phyloP scores from a whole-genome alignment of 768 basidiomycete species.

The Termitomyces heimii region DNA sequence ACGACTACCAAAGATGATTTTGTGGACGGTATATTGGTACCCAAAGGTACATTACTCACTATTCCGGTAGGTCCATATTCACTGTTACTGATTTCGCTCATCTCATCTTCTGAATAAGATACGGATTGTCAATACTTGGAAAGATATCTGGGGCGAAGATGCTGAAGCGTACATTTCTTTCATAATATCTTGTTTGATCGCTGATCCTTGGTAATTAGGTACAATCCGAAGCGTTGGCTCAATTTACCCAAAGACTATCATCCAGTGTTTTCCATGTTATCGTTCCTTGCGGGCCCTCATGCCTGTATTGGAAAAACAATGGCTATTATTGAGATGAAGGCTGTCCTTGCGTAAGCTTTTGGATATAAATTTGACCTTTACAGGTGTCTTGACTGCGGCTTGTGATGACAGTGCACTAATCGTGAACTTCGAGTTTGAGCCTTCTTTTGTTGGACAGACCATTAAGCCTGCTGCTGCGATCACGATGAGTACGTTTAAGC shows the following conservation, averaged over 20 bases:
- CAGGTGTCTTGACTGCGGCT: slow-evolving; percentile 16
- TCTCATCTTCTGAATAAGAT: slow-evolving; percentile 24
- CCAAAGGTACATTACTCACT: slow-evolving; percentile 38
- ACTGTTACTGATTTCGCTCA: not conserved
- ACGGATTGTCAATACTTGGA: slow-evolving; percentile 44
- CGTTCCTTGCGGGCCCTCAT: slow-evolving; percentile 38
- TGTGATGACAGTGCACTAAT: slow-evolving; percentile 13
- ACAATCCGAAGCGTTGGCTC: slow-evolving; percentile 42
- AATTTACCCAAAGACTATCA: slow-evolving; percentile 29
- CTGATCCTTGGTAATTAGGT: slow-evolving; percentile 20
- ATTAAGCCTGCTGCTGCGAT: slow-evolving; percentile 37
- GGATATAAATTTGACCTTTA: not conserved
- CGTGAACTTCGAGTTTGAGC: slow-evolving; percentile 38
- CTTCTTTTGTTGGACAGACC: slow-evolving; percentile 32
- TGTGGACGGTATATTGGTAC: slow-evolving; percentile 38
- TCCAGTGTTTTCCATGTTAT: slow-evolving; percentile 28
- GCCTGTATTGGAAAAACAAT: slow-evolving; percentile 39
- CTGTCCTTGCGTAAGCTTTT: slow-evolving; percentile 26
- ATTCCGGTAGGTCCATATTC: slow-evolving; percentile 25
- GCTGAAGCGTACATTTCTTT: slow-evolving; percentile 34
- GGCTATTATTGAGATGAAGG: slow-evolving; percentile 39
- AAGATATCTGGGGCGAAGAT: slow-evolving; percentile 43
- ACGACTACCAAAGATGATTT: slow-evolving; percentile 29
- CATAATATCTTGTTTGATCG: not conserved
- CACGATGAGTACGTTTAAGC: slow-evolving; percentile 37